These are phyloP conservation scores for Saccharomycopsis fodiens DNA, from an alignment of 805 yeast species.

Conservation along the genomic window DNA sequence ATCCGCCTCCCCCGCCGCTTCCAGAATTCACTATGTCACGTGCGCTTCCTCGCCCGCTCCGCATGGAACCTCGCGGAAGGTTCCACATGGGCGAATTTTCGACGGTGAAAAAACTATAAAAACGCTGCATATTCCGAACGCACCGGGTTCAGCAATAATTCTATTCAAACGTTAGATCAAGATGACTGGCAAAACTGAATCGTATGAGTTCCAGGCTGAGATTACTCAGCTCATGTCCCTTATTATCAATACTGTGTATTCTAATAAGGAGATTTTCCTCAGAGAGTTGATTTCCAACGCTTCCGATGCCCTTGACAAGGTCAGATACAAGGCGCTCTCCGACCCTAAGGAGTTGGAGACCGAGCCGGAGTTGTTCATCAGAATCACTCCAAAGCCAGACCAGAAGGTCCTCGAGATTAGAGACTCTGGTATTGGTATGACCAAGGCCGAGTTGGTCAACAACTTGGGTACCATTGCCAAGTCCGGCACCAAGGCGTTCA, in stretches of 20 bases:
- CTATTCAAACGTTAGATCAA: slow-evolving; percentile 14
- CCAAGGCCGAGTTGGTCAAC: slow-evolving; percentile 97
- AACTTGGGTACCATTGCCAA: slow-evolving; percentile 99
- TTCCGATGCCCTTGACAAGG: slow-evolving; percentile 97
- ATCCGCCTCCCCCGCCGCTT: neutral
- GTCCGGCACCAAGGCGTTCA: slow-evolving; percentile 98
- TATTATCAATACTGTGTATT: slow-evolving; percentile 99
- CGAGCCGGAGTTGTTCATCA: slow-evolving; percentile 94
- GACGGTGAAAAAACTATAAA: slow-evolving; percentile 3
- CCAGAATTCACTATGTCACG: neutral
- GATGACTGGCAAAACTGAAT: slow-evolving; percentile 57
- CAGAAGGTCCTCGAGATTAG: slow-evolving; percentile 91
- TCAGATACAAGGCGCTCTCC: slow-evolving; percentile 91
- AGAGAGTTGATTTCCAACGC: slow-evolving; percentile 99
- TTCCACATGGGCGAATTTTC: slow-evolving; percentile 1
- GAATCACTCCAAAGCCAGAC: slow-evolving; percentile 96
- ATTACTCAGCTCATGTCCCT: slow-evolving; percentile 99
- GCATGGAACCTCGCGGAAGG: slow-evolving; percentile 15
- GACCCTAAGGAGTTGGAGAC: slow-evolving; percentile 89
- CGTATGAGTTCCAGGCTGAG: slow-evolving; percentile 99
- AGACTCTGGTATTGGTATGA: slow-evolving; percentile 99
- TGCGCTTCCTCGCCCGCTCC: neutral
- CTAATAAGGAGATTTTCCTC: slow-evolving; percentile 97
- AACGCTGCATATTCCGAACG: neutral
- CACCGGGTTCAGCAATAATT: neutral